These are phyloP conservation scores for Artemisia princeps DNA, from an alignment of 140 eudicot genomes.

Conservation along the genomic window DNA sequence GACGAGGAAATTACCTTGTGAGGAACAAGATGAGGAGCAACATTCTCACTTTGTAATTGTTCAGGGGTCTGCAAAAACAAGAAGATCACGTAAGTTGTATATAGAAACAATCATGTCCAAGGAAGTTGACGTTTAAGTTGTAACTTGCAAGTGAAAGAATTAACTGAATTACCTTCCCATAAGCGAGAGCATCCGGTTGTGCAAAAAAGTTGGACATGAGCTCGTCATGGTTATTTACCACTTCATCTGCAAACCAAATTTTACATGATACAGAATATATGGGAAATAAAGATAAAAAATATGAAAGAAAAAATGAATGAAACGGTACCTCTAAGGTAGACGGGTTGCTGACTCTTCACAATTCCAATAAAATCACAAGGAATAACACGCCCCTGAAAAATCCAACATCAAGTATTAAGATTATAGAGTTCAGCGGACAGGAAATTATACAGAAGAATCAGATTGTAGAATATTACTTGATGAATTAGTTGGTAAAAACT, in stretches of 20 bases:
- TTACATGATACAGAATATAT: constrained; percentile 2
- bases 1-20: constrained; percentile 60
- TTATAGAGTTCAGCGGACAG: not conserved
- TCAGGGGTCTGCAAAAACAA: constrained; percentile 67
- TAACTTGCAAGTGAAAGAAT: not conserved
- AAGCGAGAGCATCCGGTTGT: constrained; percentile 98
- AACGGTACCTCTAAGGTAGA: constrained; percentile 67
- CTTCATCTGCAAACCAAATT: constrained; percentile 56
- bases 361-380: constrained; percentile 97
- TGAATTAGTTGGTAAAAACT: constrained; percentile 97
- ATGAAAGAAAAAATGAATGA: not conserved
- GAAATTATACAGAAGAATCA: not conserved
- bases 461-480: constrained; percentile 48
- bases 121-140: not conserved
- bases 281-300: not conserved
- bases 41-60: constrained; percentile 73
- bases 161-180: constrained; percentile 72
- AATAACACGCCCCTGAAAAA: constrained; percentile 84
- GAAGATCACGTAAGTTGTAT: not conserved
- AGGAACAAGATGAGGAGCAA: constrained; percentile 63
- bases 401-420: constrained; percentile 18
- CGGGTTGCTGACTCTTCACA: constrained; percentile 94
- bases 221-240: constrained; percentile 93
- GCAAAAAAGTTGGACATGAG: constrained; percentile 99
- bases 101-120: not conserved